Evolutionary conservation across 208 protist genomes (phyloP).

Genomic region (Leishmania tarentolae): DNA sequence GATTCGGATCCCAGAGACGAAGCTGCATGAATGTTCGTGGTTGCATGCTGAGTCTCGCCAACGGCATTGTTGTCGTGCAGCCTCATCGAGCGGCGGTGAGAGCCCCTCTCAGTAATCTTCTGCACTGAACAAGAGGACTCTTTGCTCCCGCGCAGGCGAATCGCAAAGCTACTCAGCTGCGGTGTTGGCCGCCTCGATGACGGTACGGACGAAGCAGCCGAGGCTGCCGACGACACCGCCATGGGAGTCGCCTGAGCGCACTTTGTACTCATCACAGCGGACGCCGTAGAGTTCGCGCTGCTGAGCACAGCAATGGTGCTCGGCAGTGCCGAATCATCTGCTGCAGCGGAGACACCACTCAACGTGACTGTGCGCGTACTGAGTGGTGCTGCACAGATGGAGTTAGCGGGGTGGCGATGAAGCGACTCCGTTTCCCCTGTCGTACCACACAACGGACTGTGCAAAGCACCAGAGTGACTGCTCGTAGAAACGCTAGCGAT

Average conservation of each 20-base stretch:
- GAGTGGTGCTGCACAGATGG: neutral
- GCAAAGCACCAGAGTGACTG: neutral
- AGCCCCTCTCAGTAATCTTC: neutral
- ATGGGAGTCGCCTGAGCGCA: neutral
- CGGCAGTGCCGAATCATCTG: slow-evolving; percentile 1
- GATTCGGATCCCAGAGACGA: neutral
- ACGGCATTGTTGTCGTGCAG: neutral
- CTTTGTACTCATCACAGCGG: neutral
- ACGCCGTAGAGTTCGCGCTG: neutral
- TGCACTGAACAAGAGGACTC: neutral
- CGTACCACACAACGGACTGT: neutral
- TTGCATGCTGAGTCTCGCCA: neutral
- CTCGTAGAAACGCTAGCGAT: neutral
- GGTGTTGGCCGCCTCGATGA: slow-evolving; percentile 12
- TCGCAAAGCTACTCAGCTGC: slow-evolving; percentile 33
- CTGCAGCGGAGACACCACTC: neutral
- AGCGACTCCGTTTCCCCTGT: neutral
- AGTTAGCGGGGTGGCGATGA: neutral
- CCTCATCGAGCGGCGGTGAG: neutral
- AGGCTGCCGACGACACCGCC: neutral
- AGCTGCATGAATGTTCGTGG: neutral
- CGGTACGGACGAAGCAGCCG: neutral
- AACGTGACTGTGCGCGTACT: neutral
- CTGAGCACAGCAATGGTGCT: slow-evolving; percentile 7
- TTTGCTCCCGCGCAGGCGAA: slow-evolving; percentile 19